Evolutionary conservation across 305 asterid species (phyloP).

Genomic region (Coffea humblotiana): DNA sequence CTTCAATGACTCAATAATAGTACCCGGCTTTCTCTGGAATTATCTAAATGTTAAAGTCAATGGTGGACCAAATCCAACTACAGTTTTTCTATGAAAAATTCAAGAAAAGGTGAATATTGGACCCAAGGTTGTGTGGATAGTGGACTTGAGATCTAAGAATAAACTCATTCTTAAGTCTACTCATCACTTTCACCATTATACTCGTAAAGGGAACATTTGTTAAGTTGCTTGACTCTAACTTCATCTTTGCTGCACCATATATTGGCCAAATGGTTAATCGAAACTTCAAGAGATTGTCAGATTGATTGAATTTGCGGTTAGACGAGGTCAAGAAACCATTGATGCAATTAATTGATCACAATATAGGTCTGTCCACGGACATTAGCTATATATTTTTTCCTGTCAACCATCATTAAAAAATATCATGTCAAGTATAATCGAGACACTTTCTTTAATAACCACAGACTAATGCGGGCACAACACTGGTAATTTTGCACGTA

Average conservation of each 20-base stretch:
- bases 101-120: conserved; percentile 12
- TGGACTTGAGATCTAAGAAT: background rate
- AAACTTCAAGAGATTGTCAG: background rate
- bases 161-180: background rate
- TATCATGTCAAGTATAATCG: background rate
- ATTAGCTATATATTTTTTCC: background rate
- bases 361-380: background rate
- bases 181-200: conserved; percentile 22
- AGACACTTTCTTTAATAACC: no score
- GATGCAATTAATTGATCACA: background rate
- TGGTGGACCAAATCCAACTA: conserved; percentile 24
- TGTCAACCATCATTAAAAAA: background rate
- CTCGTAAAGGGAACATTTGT: conserved; percentile 17
- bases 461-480: no score
- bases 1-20: background rate
- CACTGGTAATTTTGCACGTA: no score
- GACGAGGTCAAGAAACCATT: background rate
- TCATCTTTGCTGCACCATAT: background rate
- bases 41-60: conserved; percentile 27
- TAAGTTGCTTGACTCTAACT: background rate
- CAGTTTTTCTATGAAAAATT: conserved; percentile 5
- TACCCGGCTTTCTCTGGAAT: background rate
- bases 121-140: conserved; percentile 13
- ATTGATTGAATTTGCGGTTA: background rate
- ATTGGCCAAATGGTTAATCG: background rate